phyloP scores from a whole-genome alignment of 306 rosid species.

The Hylodesmum podocarpum region DNA sequence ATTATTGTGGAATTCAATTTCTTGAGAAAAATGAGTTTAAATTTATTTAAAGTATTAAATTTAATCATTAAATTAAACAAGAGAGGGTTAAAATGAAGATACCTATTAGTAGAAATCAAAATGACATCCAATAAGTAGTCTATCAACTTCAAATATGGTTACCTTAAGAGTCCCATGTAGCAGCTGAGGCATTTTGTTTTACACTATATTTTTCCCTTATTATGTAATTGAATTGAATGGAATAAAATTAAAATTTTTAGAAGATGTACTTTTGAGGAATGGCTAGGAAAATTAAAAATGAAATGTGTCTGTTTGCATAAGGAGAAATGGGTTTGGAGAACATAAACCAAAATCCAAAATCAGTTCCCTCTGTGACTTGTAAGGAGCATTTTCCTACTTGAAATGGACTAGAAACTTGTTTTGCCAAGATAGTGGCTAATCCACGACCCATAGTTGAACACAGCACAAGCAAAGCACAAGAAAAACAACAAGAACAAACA shows the following conservation, averaged over 20 bases:
- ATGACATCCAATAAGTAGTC: conserved; percentile 39
- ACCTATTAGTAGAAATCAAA: conserved; percentile 48
- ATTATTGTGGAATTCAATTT: too few relatives aligned
- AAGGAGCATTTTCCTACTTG: conserved; percentile 27
- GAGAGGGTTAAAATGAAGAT: conserved; percentile 2
- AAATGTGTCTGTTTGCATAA: conserved; percentile 36
- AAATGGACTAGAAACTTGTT: conserved; percentile 29
- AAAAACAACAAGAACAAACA: too few relatives aligned
- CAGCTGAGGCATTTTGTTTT: conserved; percentile 45
- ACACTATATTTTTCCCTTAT: background rate
- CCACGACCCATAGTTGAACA: too few relatives aligned
- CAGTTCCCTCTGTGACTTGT: conserved; percentile 52
- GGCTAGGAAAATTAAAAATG: background rate
- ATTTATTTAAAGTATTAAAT: too few relatives aligned
- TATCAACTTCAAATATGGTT: conserved; percentile 53
- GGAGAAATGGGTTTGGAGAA: conserved; percentile 46
- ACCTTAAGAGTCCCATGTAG: conserved; percentile 71
- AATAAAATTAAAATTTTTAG: background rate
- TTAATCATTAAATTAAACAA: background rate
- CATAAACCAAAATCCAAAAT: conserved; percentile 43
- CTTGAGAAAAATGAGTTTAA: too few relatives aligned
- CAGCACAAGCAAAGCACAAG: too few relatives aligned
- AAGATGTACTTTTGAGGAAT: background rate
- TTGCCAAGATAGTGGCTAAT: conserved; percentile 29
- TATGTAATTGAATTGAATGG: background rate